Conservation (phyloP, 2,329 filamentous ascomycete genomes). For the Corynespora cassiicola region DNA sequence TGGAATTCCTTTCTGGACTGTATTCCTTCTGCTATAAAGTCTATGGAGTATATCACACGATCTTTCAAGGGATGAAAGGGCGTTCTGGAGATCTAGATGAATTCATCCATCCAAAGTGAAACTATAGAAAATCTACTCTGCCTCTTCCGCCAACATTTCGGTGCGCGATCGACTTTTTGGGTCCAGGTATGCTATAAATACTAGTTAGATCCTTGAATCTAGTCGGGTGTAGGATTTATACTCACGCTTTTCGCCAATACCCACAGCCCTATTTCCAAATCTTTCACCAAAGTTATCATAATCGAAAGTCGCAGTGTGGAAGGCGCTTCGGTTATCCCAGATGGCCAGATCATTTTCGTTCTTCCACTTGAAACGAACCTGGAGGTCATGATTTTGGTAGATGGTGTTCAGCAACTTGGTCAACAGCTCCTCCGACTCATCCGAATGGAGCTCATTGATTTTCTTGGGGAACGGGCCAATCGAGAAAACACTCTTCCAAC, state of each 20-base stretch:
- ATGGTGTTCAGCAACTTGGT: constrained; percentile 40
- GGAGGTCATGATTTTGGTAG: constrained; percentile 48
- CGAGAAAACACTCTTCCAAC: constrained; percentile 60
- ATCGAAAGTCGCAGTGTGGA: constrained; percentile 66
- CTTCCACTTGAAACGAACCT: constrained; percentile 50
- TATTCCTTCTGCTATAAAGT: too few species aligned
- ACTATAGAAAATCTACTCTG: too few species aligned
- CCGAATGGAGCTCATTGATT: constrained; percentile 43
- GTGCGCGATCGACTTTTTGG: too few species aligned
- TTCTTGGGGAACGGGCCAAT: constrained; percentile 37
- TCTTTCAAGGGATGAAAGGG: too few species aligned
- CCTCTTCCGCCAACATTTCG: too few species aligned
- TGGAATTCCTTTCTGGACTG: too few species aligned
- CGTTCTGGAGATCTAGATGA: too few species aligned
- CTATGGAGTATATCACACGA: too few species aligned
- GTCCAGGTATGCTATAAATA: too few species aligned
- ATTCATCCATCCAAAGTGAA: too few species aligned
- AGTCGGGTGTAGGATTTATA: too few species aligned
- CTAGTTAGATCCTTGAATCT: too few species aligned
- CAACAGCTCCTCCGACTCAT: constrained; percentile 44
- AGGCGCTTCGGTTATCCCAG: constrained; percentile 67
- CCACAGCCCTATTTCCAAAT: constrained; percentile 60
- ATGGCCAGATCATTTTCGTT: constrained; percentile 60
- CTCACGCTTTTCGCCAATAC: constrained; percentile 63
- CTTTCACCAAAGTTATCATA: constrained; percentile 61